A percentile compares a stretch with the other conserved stretches of the same genome.
These are phyloP conservation scores for Backusella australiensis DNA, from an alignment of 192 early-diverging fungal genomes.

Conservation along the genomic window DNA sequence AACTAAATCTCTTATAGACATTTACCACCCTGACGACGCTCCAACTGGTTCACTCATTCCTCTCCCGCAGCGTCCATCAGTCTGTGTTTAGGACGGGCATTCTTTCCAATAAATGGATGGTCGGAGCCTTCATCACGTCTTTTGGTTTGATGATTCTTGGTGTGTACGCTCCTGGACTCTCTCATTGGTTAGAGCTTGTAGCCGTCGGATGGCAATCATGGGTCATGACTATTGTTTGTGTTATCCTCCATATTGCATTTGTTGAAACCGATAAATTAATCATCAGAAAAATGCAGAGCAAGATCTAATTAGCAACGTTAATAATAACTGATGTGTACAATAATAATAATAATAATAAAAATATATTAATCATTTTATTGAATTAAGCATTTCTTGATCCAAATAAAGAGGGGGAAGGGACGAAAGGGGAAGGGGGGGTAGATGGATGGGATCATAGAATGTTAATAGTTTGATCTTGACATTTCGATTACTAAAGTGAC, in stretches of 20 bases:
- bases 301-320: conserved; percentile 5
- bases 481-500: background rate
- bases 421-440: background rate
- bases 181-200: conserved; percentile 51
- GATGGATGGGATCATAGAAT: background rate
- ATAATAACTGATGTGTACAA: background rate
- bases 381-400: background rate
- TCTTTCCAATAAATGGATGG: conserved; percentile 77
- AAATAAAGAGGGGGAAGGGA: background rate
- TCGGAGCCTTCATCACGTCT: conserved; percentile 70
- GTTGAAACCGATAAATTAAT: conserved; percentile 62
- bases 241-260: conserved; percentile 50
- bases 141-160: conserved; percentile 73
- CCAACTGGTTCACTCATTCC: conserved; percentile 87
- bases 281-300: conserved; percentile 31
- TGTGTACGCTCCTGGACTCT: conserved; percentile 67
- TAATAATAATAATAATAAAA: background rate
- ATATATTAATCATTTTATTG: conserved; percentile 1
- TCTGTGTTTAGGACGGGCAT: conserved; percentile 79
- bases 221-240: conserved; percentile 60
- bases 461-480: background rate
- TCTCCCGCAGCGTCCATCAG: conserved; percentile 68
- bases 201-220: conserved; percentile 59
- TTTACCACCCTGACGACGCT: conserved; percentile 83
- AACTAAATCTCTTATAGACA: conserved; percentile 41